Evolutionary conservation across 768 basidiomycete species (phyloP).

Genomic region (Tylopilus vinaceipallidus): DNA sequence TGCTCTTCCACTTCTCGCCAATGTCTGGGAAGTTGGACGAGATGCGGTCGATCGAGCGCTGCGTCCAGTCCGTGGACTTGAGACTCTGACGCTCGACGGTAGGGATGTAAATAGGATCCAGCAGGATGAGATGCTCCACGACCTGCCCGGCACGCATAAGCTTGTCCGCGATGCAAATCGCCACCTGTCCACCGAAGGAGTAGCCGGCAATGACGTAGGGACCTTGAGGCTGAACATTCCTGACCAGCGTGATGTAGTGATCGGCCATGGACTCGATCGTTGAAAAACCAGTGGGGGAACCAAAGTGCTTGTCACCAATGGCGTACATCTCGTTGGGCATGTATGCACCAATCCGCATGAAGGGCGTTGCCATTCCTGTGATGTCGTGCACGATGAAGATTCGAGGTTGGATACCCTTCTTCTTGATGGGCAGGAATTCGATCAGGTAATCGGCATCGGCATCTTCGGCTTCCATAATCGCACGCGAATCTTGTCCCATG

Average conservation of each 20-base stretch:
- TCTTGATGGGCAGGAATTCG: constrained; percentile 31
- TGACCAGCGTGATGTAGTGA: constrained; percentile 32
- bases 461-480: constrained; percentile 32
- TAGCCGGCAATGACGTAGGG: constrained; percentile 28
- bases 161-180: constrained; percentile 28
- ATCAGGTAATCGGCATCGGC: constrained; percentile 29
- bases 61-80: constrained; percentile 32
- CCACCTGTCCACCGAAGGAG: constrained; percentile 31
- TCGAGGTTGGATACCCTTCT: constrained; percentile 28
- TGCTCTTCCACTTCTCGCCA: constrained; percentile 32
- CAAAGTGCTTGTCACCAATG: constrained; percentile 32
- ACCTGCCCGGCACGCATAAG: constrained; percentile 21
- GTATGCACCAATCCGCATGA: constrained; percentile 32
- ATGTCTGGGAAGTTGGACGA: constrained; percentile 32
- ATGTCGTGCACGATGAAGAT: constrained; percentile 31
- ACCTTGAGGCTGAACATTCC: constrained; percentile 23
- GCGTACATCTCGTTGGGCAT: constrained; percentile 34
- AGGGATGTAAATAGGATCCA: constrained; percentile 32
- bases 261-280: constrained; percentile 32
- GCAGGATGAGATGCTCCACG: constrained; percentile 25
- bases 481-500: constrained; percentile 28
- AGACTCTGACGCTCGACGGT: constrained; percentile 26
- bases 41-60: constrained; percentile 30
- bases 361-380: constrained; percentile 33
- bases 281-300: constrained; percentile 29